Evolutionary conservation across 1,284 basidiomycete species (phyloP).

Genomic region (Rhodofomes roseus): DNA sequence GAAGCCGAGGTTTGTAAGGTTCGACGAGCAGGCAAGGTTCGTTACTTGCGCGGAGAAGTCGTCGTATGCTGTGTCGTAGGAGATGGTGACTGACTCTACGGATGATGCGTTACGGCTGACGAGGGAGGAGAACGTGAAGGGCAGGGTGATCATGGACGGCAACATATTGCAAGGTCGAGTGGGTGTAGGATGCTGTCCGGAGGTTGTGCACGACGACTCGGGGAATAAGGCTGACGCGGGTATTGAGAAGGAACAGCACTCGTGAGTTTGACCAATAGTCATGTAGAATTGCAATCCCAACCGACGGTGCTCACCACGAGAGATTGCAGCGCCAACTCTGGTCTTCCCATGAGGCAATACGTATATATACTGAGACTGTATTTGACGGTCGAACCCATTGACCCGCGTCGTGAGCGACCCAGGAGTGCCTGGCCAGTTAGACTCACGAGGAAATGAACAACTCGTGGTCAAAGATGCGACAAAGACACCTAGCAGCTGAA

Average conservation of each 20-base stretch:
- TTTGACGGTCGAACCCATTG: too few species aligned
- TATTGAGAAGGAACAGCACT: neutral
- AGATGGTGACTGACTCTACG: slow-evolving; percentile 19
- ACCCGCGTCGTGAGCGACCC: too few species aligned
- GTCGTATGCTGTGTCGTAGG: slow-evolving; percentile 40
- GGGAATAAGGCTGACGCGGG: too few species aligned
- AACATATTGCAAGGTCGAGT: neutral
- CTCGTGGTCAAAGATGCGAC: too few species aligned
- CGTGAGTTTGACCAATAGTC: neutral
- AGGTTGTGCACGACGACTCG: too few species aligned
- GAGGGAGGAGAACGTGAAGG: slow-evolving; percentile 3
- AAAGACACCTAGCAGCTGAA: too few species aligned
- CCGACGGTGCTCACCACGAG: neutral
- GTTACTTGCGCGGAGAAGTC: slow-evolving; percentile 24
- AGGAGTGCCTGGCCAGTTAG: too few species aligned
- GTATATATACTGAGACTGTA: too few species aligned
- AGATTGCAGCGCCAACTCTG: neutral
- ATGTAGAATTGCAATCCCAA: neutral
- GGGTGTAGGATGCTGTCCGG: neutral
- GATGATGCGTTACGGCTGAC: neutral
- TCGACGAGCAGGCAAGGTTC: slow-evolving; percentile 44
- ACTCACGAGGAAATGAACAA: too few species aligned
- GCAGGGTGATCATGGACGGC: neutral
- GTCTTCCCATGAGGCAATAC: too few species aligned
- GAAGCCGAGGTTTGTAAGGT: slow-evolving; percentile 35